Evolutionary conservation across 768 basidiomycete species (phyloP), one percentile per base, ranked within the genome.

Genomic region (Neoboletus magnificus): DNA sequence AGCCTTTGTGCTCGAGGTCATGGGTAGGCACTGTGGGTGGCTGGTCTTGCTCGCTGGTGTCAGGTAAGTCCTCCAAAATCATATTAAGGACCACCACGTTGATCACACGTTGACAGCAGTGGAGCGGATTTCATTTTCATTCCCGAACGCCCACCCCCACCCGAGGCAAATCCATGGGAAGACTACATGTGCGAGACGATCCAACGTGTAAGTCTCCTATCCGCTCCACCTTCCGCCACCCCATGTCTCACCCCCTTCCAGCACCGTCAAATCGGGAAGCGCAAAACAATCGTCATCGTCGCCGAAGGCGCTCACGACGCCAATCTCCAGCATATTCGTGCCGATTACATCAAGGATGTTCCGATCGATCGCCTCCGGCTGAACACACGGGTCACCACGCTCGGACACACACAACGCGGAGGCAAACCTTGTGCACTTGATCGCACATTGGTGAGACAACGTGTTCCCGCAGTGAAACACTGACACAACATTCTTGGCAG

Each of bases 11-110:
- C 80, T 99, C 39, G 97, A 98, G 72, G 97, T 98, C 50, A 99
- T 98, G 97, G 97, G 97, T n/a, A 78, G 96, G 53, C 92, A 98
- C 69, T 98, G 97, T 72, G 97, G 97, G n/a, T 99, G 97, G 97
- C 78, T 98, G 18, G 94, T 96, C 3, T 77, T 98, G 23, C 79
- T 94, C 65, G 97, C 94, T 12, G 94, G 90, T 58, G 88, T 98
- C 48, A 91, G 90, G 87, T 90, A 65, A 55, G 83, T 75, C 5
- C 35, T 18, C 4, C 37, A 16, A 6, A 8, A 43, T 33, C 18
- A 1, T 22, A 25, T 29, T 22, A 23, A 27, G 29, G 36, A 30
- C 12, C 23, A 2, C 10, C 49, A 41, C 30, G 41, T 48, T 69
- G 47, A 72, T 53, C 15, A 5, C 33, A 42, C 25, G 15, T 46